Evolutionary conservation across 805 yeast genomes (phyloP), one percentile per base, ranked within the genome.

Genomic region (Metschnikowia sp.): DNA sequence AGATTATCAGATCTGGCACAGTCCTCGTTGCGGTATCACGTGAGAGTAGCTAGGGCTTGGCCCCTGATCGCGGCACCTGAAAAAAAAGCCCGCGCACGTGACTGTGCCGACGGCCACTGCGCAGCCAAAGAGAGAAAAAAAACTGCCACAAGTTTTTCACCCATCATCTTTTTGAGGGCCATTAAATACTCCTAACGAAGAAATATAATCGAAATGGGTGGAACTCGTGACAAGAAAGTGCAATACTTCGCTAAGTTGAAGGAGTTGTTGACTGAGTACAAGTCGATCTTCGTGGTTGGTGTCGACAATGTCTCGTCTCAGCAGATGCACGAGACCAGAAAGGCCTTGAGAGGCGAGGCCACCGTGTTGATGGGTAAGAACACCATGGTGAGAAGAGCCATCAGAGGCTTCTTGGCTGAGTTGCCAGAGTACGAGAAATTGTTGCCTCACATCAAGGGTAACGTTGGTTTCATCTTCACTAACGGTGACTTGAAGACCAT

Each of bases 341-440:
- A 87, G 83, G 77, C 89, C 60, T 85, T 94, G 70, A 90, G 99
- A 82, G 88, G 89, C 63, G 86, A 83, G 54, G 99, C 94, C 69
- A 94, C 88, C 63, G 91, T 94, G 63, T 81, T 94, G 70, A 94
- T 94, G 99, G 99, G 99, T 82, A 94, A 94, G 88, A 94, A 94
- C 97, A 94, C 99, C 84, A 92, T 94, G 98, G 96, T 94, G 63
- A 89, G 99, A 83, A 90, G 98, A 81, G 99, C 99, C 72, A 80
- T 94, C 83, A 90, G 99, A 81, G 94, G 90, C 68, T 88, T 89
- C 85, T 71, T 91, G 63, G 45, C 84, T 68, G 98, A 92, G 73
- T 82, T 88, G 78, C 97, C 98, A 74, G 97, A 94, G 67, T 87
- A 74, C 72, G 99, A 94, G 82, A 90, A 86, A 76, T 76, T 94